Percentiles rank a stretch among this genome's conserved stretches.
Evolutionary conservation across 768 basidiomycete genomes (phyloP).

Genomic region (Trametes villosa): DNA sequence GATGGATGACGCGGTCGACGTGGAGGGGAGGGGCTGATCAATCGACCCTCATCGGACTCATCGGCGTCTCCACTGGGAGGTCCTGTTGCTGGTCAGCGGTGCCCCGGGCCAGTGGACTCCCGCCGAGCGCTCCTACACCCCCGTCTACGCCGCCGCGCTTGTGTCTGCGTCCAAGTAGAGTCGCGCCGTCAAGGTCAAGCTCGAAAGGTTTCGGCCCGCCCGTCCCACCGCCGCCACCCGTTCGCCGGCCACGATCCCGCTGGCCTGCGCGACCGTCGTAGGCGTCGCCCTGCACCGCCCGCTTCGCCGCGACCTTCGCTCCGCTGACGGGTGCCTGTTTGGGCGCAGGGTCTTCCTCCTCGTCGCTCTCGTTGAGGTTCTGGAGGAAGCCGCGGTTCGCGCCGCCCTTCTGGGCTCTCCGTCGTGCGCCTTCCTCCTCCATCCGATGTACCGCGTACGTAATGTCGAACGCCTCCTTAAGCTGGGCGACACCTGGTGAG

Average conservation of each 20-base stretch:
- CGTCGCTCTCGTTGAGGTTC: slow-evolving; percentile 94
- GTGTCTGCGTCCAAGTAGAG: slow-evolving; percentile 77
- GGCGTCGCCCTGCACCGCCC: slow-evolving; percentile 30
- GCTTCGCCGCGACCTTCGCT: slow-evolving; percentile 34
- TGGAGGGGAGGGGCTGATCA: background rate
- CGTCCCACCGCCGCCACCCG: slow-evolving; percentile 29
- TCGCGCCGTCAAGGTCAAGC: slow-evolving; percentile 85
- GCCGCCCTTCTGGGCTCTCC: slow-evolving; percentile 82
- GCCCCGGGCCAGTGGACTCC: slow-evolving; percentile 22
- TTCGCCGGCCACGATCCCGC: slow-evolving; percentile 54
- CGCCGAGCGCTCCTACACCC: slow-evolving; percentile 10
- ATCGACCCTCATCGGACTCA: slow-evolving; percentile 29
- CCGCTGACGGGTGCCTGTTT: slow-evolving; percentile 36
- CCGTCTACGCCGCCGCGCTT: slow-evolving; percentile 36
- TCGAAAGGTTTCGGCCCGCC: slow-evolving; percentile 60
- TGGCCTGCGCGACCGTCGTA: slow-evolving; percentile 75
- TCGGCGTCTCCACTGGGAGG: slow-evolving; percentile 18
- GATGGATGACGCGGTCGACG: background rate
- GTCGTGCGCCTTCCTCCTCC: slow-evolving; percentile 95
- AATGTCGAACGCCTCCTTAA: slow-evolving; percentile 98
- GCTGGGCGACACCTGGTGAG: slow-evolving; percentile 88
- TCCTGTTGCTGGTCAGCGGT: background rate
- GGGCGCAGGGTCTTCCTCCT: slow-evolving; percentile 59
- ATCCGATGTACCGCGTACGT: slow-evolving; percentile 99
- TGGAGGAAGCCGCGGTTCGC: slow-evolving; percentile 82